Evolutionary conservation across 345 rosid species (phyloP), one percentile per base, ranked within the genome.

Genomic region (Eucalyptus pauciflora): DNA sequence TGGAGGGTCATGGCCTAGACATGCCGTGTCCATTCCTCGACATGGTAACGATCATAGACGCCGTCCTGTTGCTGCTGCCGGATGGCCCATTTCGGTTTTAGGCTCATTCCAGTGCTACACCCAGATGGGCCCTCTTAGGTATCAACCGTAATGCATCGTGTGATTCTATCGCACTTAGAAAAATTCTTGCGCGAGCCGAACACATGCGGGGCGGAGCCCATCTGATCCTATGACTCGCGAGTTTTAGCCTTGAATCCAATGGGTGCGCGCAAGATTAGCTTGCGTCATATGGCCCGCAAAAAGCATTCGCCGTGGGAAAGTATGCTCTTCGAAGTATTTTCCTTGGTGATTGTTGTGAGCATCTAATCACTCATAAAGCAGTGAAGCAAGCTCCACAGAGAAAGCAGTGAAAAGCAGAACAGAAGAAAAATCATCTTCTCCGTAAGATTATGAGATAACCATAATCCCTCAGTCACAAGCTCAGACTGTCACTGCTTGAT

Each of bases 151-250:
- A n/a, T 41, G 20, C 76, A 15, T 8, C 8, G 7, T 14, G 6
- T 1, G 22, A 8, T 4, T 67, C 41, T 15, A 7, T 31, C 10
- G 2, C 79, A 7, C 43, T 8, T 0, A 10, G 5, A 3, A 67
- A 17, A 16, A n/a, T 67, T 31, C 79, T 3, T 31, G 9, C 22
- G 17, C 2, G 79, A 67, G 79, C 41, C 22, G 0, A 69, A 17
- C 80, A 4, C 22, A 20, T 17, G 10, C 17, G 80, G 10, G 80
- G 45, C 46, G 81, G 81, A 37, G 45, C 46, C 81, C 81, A 10
- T 17, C 2, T 18, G 46, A 71, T 37, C 81, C 81, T 18, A 37
- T 5, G 12, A 31, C 80, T 69, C 80, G 22, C 43, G 16, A 16
- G 80, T 69, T 69, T 5, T 0, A 43, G 79, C 79, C 43, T 31